Evolutionary conservation across 2,329 filamentous ascomycete species (phyloP).

Genomic region (Cordyceps fumosorosea): DNA sequence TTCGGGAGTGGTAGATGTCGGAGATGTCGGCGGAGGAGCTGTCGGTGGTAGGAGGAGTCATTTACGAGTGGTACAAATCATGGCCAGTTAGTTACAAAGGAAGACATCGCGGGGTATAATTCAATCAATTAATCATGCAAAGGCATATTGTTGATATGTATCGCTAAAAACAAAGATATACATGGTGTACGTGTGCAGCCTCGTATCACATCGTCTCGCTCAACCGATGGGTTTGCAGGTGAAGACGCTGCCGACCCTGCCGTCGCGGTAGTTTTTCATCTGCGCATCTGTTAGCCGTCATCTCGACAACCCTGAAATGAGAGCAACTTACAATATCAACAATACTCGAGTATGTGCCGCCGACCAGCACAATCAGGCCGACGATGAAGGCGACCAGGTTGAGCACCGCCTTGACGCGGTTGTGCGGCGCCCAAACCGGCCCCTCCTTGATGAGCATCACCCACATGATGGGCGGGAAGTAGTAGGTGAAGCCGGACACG

Average conservation of each 20-base stretch:
- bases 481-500: conserved; percentile 39
- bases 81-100: no score
- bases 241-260: conserved; percentile 23
- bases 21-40: no score
- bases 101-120: neutral
- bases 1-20: conserved; percentile 58
- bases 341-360: conserved; percentile 28
- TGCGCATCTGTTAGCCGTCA: conserved; percentile 15
- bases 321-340: conserved; percentile 24
- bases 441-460: conserved; percentile 33
- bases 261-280: conserved; percentile 21
- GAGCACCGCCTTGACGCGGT: conserved; percentile 21
- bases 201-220: neutral
- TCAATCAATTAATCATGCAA: neutral
- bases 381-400: conserved; percentile 25
- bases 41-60: no score
- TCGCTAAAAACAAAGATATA: conserved; percentile 5
- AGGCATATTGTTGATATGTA: neutral
- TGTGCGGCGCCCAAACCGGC: conserved; percentile 23
- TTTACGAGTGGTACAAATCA: no score
- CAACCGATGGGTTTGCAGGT: conserved; percentile 20
- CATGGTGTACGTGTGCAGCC: neutral
- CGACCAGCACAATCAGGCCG: conserved; percentile 26
- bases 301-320: neutral
- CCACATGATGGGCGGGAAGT: conserved; percentile 37